phyloP scores from a whole-genome alignment of 2,329 filamentous ascomycete species.

The Monosporascus sp. region DNA sequence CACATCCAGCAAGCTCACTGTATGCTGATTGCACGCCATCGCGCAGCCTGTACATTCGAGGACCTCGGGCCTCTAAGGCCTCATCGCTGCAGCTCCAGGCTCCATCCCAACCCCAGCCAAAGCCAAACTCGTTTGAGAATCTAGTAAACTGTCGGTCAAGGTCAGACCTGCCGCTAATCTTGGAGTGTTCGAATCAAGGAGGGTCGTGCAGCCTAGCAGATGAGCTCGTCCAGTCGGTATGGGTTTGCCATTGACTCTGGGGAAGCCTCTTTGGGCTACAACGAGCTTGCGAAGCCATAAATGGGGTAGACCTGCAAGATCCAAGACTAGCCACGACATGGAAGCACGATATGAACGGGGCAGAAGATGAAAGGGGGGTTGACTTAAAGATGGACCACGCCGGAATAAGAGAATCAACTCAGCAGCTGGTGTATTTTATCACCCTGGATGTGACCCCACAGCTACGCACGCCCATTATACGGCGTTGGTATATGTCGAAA shows the following conservation, averaged over 20 bases:
- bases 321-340: constrained; percentile 21
- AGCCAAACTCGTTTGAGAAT: constrained; percentile 5
- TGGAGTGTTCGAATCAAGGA: constrained; percentile 14
- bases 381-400: constrained; percentile 19
- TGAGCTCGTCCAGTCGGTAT: constrained; percentile 27
- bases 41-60: constrained; percentile 6
- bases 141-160: background rate
- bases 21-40: constrained; percentile 16
- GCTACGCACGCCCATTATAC: constrained; percentile 19
- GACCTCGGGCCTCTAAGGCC: background rate
- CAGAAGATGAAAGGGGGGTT: constrained; percentile 30
- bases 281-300: constrained; percentile 26
- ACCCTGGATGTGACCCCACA: constrained; percentile 14
- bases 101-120: constrained; percentile 8
- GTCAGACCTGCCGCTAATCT: background rate
- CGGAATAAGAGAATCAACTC: constrained; percentile 1
- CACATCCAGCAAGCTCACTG: constrained; percentile 18
- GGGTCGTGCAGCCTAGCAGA: constrained; percentile 26
- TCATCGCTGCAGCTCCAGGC: background rate
- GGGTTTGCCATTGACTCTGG: constrained; percentile 23
- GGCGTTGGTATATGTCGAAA: constrained; percentile 29
- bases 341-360: constrained; percentile 33
- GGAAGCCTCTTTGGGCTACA: constrained; percentile 11
- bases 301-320: constrained; percentile 15
- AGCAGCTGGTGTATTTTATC: constrained; percentile 32